Conservation (phyloP, 371 early-diverging fungal species). For the Parasitella parasitica region DNA sequence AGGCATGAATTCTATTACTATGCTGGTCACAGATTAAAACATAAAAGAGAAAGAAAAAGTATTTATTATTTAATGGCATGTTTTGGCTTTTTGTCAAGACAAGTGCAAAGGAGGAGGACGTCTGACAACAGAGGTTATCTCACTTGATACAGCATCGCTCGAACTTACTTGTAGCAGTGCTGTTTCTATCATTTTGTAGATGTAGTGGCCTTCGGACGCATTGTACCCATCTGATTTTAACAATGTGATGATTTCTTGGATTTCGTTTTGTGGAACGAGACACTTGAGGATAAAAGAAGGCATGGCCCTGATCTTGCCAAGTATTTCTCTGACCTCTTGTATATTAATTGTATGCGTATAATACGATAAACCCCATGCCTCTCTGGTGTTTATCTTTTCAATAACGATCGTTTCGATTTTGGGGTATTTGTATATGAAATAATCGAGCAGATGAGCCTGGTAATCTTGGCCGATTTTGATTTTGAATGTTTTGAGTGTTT, state of each 20-base stretch:
- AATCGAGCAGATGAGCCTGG: not conserved
- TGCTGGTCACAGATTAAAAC: no score
- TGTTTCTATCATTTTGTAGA: no score
- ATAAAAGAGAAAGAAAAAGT: no score
- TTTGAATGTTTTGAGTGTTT: not conserved
- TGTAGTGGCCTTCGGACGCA: no score
- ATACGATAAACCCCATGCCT: not conserved
- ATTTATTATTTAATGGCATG: no score
- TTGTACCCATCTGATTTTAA: not conserved
- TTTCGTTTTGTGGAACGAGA: not conserved
- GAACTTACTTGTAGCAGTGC: no score
- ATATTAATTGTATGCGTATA: not conserved
- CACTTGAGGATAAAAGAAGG: not conserved
- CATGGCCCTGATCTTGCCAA: no score
- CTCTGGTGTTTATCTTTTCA: not conserved
- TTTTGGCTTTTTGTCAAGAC: no score
- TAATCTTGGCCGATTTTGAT: not conserved
- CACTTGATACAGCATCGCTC: no score
- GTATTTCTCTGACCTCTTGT: not conserved
- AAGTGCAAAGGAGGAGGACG: no score
- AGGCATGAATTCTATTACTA: no score
- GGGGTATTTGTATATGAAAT: not conserved
- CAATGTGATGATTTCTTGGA: not conserved
- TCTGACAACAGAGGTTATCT: no score
- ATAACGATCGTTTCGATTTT: not conserved